A percentile compares a stretch with the other conserved stretches of the same genome.
Conservation (phyloP, 495 filamentous ascomycete species). For the Hypoxylon fragiforme region DNA sequence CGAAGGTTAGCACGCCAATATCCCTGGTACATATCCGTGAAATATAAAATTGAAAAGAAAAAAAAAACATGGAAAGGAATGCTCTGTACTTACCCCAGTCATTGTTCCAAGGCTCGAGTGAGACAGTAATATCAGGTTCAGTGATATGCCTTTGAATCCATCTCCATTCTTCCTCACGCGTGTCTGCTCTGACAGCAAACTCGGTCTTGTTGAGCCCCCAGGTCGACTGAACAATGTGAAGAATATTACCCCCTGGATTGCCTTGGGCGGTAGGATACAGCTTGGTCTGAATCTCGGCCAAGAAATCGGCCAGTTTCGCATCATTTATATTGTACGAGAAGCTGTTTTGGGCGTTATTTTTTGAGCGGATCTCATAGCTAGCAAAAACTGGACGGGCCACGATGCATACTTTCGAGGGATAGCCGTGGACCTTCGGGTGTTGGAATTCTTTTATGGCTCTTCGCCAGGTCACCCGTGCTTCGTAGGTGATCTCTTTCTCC, state of each 20-base stretch:
- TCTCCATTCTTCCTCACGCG: slow-evolving; percentile 27
- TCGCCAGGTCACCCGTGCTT: slow-evolving; percentile 7
- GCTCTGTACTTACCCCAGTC: slow-evolving; percentile 29
- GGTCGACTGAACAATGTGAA: slow-evolving; percentile 14
- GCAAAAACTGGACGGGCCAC: slow-evolving; percentile 12
- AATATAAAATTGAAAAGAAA: too few species aligned
- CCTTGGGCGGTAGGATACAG: slow-evolving; percentile 9
- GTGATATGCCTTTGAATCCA: slow-evolving; percentile 31
- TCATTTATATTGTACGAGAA: not conserved
- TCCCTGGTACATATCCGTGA: too few species aligned
- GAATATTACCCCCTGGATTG: not conserved
- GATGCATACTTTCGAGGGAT: not conserved
- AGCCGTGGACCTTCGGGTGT: not conserved
- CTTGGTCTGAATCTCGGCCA: not conserved
- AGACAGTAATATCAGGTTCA: slow-evolving; percentile 23
- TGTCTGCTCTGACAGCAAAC: slow-evolving; percentile 18
- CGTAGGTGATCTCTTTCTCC: not conserved
- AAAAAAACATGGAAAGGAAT: not conserved
- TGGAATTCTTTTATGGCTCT: not conserved
- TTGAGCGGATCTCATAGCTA: slow-evolving; percentile 1
- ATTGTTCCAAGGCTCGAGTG: slow-evolving; percentile 6
- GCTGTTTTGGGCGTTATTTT: not conserved
- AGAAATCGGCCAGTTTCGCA: not conserved
- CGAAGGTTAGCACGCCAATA: too few species aligned
- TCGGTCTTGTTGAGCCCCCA: slow-evolving; percentile 9